These are phyloP conservation scores for Cornus suecica DNA, from an alignment of 148 eudicot species.

Conservation along the genomic window DNA sequence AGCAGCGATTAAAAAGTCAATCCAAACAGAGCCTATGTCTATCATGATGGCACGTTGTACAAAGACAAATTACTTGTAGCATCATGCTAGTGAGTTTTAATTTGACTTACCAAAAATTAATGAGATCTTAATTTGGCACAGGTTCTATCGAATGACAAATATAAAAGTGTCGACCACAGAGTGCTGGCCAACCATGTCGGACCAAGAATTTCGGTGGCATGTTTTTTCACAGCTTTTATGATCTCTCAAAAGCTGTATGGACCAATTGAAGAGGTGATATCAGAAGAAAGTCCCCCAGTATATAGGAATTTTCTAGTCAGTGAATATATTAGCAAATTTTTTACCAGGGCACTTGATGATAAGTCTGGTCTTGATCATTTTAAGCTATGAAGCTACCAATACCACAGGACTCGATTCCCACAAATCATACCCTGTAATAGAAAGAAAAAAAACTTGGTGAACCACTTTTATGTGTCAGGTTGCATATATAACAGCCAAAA, in stretches of 20 bases:
- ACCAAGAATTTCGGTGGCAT: conserved; percentile 45
- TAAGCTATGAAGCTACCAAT: conserved; percentile 7
- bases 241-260: conserved; percentile 26
- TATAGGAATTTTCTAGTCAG: conserved; percentile 23
- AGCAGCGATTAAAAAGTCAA: too few species aligned
- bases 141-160: conserved; percentile 30
- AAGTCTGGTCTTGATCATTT: conserved; percentile 16
- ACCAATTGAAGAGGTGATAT: conserved; percentile 41
- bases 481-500: too few species aligned
- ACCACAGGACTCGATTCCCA: not conserved
- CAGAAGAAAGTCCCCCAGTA: conserved; percentile 29
- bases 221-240: conserved; percentile 21
- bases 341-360: conserved; percentile 20
- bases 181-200: conserved; percentile 24
- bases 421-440: not conserved
- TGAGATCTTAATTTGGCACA: conserved; percentile 1
- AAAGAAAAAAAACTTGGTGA: too few species aligned
- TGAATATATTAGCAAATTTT: conserved; percentile 18
- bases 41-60: too few species aligned
- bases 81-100: not conserved
- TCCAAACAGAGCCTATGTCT: too few species aligned
- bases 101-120: not conserved
- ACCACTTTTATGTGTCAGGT: too few species aligned
- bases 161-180: conserved; percentile 40
- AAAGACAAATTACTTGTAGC: too few species aligned